Conservation (phyloP, 768 basidiomycete genomes). For the Favolaschia claudopus region DNA sequence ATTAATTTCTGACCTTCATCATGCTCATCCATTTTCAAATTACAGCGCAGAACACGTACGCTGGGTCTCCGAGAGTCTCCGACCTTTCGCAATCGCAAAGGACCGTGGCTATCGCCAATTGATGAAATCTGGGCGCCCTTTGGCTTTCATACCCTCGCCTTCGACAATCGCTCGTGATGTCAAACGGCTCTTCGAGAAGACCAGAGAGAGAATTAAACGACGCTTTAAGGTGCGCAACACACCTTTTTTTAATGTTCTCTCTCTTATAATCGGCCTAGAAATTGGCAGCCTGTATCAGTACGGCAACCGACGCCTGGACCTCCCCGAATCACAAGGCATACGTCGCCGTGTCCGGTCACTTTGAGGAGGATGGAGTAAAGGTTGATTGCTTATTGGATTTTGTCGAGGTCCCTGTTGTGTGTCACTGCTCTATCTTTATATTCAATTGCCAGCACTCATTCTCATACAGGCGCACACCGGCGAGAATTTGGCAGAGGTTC, state of each 20-base stretch:
- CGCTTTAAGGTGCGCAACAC: slow-evolving; percentile 17
- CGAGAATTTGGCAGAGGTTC: slow-evolving; percentile 24
- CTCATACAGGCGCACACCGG: slow-evolving; percentile 30
- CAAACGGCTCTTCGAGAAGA: slow-evolving; percentile 22
- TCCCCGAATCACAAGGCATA: slow-evolving; percentile 34
- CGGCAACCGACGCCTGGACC: slow-evolving; percentile 7
- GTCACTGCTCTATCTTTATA: neutral
- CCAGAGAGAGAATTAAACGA: slow-evolving; percentile 18
- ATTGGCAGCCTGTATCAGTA: neutral
- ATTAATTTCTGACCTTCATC: neutral
- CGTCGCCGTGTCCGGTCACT: slow-evolving; percentile 31
- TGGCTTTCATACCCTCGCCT: slow-evolving; percentile 29
- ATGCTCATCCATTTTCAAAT: neutral
- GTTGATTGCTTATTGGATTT: slow-evolving; percentile 34
- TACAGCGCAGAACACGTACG: slow-evolving; percentile 33
- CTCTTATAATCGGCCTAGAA: neutral
- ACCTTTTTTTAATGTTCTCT: slow-evolving; percentile 40
- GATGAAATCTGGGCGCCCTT: slow-evolving; percentile 35
- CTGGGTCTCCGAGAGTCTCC: slow-evolving; percentile 31
- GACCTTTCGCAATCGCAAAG: slow-evolving; percentile 31
- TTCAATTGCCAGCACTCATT: neutral
- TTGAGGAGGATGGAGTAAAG: slow-evolving; percentile 27
- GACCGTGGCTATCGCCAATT: slow-evolving; percentile 30
- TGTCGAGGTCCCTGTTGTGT: slow-evolving; percentile 33
- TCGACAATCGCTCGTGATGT: slow-evolving; percentile 31